These are phyloP conservation scores for Neoarthrinium moseri DNA, from an alignment of 2,329 filamentous ascomycete species.

Conservation along the genomic window DNA sequence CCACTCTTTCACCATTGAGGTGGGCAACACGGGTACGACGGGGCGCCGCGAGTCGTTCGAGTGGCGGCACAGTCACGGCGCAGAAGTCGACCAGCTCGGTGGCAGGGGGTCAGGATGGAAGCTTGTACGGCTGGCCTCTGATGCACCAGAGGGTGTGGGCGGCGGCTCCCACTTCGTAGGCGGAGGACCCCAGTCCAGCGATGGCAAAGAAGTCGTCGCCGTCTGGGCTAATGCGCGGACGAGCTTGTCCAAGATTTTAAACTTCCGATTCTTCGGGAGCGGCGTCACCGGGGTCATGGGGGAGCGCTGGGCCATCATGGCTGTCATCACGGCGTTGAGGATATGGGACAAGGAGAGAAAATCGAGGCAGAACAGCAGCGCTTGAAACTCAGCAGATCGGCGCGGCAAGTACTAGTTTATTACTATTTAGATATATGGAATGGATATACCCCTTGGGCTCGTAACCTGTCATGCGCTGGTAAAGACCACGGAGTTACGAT, in stretches of 20 bases:
- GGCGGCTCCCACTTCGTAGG: slow-evolving; percentile 4
- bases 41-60: slow-evolving; percentile 21
- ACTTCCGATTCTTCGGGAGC: slow-evolving; percentile 21
- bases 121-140: slow-evolving; percentile 17
- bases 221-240: slow-evolving; percentile 15
- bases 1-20: slow-evolving; percentile 15
- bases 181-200: slow-evolving; percentile 14
- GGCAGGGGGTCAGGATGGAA: slow-evolving; percentile 19
- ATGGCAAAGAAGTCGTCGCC: slow-evolving; percentile 22
- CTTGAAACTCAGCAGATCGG: background rate
- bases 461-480: too few species aligned
- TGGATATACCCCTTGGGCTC: too few species aligned
- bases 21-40: slow-evolving; percentile 10
- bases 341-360: slow-evolving; percentile 15
- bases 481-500: too few species aligned
- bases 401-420: background rate
- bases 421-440: background rate
- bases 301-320: slow-evolving; percentile 17
- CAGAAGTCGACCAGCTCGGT: slow-evolving; percentile 16
- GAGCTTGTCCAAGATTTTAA: slow-evolving; percentile 19
- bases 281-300: slow-evolving; percentile 20
- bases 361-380: background rate
- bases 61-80: slow-evolving; percentile 21
- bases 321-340: slow-evolving; percentile 18
- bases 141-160: slow-evolving; percentile 9